Base-by-base conservation (phyloP, 768 basidiomycete species). In the Pulveroboletus sp. region DNA sequence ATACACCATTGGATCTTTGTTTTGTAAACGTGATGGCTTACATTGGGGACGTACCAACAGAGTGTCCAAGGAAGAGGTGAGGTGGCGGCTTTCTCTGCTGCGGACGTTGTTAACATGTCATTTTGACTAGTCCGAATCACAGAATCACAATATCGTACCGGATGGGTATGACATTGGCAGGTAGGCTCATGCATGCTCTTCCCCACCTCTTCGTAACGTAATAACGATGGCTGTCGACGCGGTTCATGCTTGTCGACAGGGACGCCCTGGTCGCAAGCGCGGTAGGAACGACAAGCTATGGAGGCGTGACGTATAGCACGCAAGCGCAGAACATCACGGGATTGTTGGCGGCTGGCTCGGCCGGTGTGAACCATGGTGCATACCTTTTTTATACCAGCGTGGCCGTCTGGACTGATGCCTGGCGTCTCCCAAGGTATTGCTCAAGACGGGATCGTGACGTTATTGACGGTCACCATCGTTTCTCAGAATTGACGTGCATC, bases 331-430 rank as follows among this genome's bases (percentile, higher is more conserved):
- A 76, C 43, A 40, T 85, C 21, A 76, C 76, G 3, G 80, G 80
- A 6, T 69, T 87, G 24, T 71, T 86, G 51, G 57, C 76, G 3
- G 54, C 77, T 6, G 84, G 85, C 5, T 65, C 71, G 24, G 42
- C 61, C 1, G 80, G 82, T 3, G 56, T 81, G n/a, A 79, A 81
- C 49, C 78, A 79, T 31, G 77, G 79, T 81, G 17, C 9, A 45
- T 45, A 5, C 15, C n/a, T 15, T 1, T 0, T 15, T n/a, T 11
- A 15, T 35, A 32, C 26, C 4, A 6, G 9, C 5, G 6, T 12
- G 30, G n/a, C n/a, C 2, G 15, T 26, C 15, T 44, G 15, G 43
- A 12, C 10, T 26, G 32, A 44, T 15, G 24, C 5, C 6, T 15
- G 0, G 24, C 15, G 5, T 44, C 24, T 12, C 21, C 4, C 10